Evolutionary conservation across 1,284 basidiomycete genomes (phyloP), one percentile per base, ranked within the genome.

Genomic region (Leccinum solheimii): DNA sequence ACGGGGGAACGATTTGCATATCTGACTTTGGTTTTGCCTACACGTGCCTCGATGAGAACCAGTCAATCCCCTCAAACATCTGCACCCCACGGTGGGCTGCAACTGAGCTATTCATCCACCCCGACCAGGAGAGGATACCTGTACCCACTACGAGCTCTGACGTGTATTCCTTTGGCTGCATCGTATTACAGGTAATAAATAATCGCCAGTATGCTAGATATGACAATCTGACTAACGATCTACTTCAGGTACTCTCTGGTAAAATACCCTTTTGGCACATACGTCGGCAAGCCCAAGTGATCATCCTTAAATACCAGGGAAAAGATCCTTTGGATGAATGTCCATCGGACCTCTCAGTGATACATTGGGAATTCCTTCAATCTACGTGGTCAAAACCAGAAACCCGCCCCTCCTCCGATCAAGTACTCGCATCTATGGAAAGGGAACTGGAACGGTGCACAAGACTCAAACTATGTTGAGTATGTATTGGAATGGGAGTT

Each of bases 261-360:
- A 56, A 1, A 10, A 61, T 67, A 53, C 65, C 65, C 0, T 65
- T 67, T 32, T 43, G 34, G 16, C 57, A 55, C 27, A 38, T 65
- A 23, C 34, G n/a, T 45, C 64, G 51, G 45, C 13, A 55, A 3
- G 67, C 65, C 0, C 64, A 65, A 1, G 53, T 67, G 1, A 67
- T 67, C 6, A 58, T 65, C 26, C 53, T 65, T 5, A 65, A 65
- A 23, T 67, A 58, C 3, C 14, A 60, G 32, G 65, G 64, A 1
- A 65, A 65, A 36, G 50, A 65, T 26, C 65, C 64, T 3, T 26
- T 65, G 56, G 64, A 65, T 13, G 63, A 65, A 34, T 10, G 65
- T 19, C 64, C 65, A 13, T 26, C 48, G 1, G 6, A 45, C n/a
- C 55, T 65, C 10, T 19, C 65, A 13, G 19, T 19, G 3, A 30